Evolutionary conservation across 345 rosid species (phyloP).

Genomic region (Clausena lansium): DNA sequence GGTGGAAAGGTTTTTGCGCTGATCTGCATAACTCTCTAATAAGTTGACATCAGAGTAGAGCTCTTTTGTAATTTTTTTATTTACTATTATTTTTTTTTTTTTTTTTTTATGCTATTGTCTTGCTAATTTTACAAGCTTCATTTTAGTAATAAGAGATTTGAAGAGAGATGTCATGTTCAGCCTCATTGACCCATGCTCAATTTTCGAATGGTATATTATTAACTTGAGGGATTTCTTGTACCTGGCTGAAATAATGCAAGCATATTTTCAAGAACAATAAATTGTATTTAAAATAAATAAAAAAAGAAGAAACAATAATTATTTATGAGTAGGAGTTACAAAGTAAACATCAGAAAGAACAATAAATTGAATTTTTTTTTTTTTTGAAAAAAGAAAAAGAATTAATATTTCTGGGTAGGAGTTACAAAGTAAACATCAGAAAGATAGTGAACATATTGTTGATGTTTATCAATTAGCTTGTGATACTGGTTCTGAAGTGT

Average conservation of each 20-base stretch:
- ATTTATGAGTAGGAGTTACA: not conserved
- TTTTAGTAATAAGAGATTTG: not conserved
- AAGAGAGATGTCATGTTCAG: not conserved
- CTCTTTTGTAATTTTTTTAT: not conserved
- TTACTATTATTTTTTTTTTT: not conserved
- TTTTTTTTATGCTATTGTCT: not conserved
- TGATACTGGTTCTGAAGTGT: not conserved
- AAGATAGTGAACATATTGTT: not conserved
- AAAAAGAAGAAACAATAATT: not conserved
- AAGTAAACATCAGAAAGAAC: not conserved
- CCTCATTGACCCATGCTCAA: not conserved
- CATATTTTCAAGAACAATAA: not conserved
- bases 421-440: not conserved
- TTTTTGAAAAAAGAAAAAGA: too few relatives aligned
- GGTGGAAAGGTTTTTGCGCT: slow-evolving; percentile 83
- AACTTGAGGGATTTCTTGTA: not conserved
- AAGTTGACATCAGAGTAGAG: not conserved
- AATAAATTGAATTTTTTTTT: too few relatives aligned
- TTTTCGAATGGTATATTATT: not conserved
- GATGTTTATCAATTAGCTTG: too few relatives aligned
- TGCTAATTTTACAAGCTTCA: not conserved
- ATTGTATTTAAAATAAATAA: too few relatives aligned
- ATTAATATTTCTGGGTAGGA: too few relatives aligned
- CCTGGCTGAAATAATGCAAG: not conserved
- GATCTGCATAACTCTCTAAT: not conserved